Conservation (phyloP, 768 basidiomycete species). For the Mycena belliarum region DNA sequence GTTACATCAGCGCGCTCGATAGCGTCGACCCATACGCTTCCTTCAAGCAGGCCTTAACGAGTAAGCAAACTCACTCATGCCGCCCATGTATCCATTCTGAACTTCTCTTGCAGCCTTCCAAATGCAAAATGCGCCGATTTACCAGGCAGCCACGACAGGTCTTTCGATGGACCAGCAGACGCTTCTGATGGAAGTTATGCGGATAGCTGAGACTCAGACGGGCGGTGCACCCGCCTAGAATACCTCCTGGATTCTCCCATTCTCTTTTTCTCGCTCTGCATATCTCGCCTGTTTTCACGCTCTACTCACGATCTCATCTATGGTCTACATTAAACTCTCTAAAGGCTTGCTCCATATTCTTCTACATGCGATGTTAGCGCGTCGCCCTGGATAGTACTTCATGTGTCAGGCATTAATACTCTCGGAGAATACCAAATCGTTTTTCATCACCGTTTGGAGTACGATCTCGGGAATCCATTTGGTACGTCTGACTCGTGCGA, state of each 20-base stretch:
- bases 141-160: conserved; percentile 72
- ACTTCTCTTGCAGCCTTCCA: conserved; percentile 59
- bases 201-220: conserved; percentile 53
- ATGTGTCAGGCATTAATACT: conserved; percentile 17
- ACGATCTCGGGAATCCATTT: too few relatives aligned
- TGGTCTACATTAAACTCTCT: conserved; percentile 13
- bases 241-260: not conserved
- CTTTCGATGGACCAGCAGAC: conserved; percentile 78
- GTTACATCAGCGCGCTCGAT: conserved; percentile 84
- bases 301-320: conserved; percentile 12
- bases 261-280: conserved; percentile 10
- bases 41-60: conserved; percentile 77
- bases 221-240: conserved; percentile 11
- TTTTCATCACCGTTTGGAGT: not conserved
- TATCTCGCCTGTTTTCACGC: not conserved
- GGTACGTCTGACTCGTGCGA: too few relatives aligned
- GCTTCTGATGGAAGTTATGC: conserved; percentile 83
- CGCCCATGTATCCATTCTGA: not conserved
- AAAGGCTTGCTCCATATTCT: conserved; percentile 2
- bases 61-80: conserved; percentile 45
- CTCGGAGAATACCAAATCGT: not conserved
- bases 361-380: conserved; percentile 5
- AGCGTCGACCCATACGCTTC: conserved; percentile 72
- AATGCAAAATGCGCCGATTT: conserved; percentile 64
- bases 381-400: conserved; percentile 7